Conservation (phyloP, 306 rosid species). For the Lablab purpureus region DNA sequence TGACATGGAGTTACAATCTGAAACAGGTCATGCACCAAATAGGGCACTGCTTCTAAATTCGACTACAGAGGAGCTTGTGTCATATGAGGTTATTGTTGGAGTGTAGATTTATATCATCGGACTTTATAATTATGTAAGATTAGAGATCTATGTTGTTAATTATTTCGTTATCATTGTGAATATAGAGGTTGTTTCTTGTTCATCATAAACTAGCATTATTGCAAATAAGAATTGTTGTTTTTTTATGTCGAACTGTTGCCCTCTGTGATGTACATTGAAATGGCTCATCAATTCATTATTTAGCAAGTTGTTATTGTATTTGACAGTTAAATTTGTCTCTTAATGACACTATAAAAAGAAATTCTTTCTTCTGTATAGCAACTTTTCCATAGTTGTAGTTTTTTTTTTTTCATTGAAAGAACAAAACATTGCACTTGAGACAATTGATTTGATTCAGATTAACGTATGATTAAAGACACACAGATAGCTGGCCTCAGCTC, state of each 20-base stretch:
- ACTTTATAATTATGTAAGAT: slow-evolving; percentile 35
- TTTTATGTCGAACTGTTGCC: slow-evolving; percentile 15
- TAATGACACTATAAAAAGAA: not conserved
- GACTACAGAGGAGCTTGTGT: slow-evolving; percentile 57
- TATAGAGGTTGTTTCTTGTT: slow-evolving; percentile 42
- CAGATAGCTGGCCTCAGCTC: not conserved
- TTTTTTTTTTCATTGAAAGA: not conserved
- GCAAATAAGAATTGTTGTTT: slow-evolving; percentile 33
- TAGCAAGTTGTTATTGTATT: not conserved
- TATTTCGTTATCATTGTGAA: slow-evolving; percentile 56
- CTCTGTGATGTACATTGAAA: slow-evolving; percentile 22
- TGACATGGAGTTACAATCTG: slow-evolving; percentile 42
- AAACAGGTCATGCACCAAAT: slow-evolving; percentile 43
- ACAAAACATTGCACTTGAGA: not conserved
- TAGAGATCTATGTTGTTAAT: slow-evolving; percentile 34
- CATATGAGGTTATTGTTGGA: slow-evolving; percentile 67
- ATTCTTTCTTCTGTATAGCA: not conserved
- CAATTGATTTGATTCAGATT: not conserved
- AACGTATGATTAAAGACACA: not conserved
- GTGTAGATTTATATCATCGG: slow-evolving; percentile 46
- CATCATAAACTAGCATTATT: slow-evolving; percentile 32
- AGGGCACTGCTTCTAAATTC: slow-evolving; percentile 42
- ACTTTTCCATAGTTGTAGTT: not conserved
- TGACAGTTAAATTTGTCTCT: not conserved
- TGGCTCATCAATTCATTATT: slow-evolving; percentile 23